Evolutionary conservation across 129 eudicot genomes (phyloP).

Genomic region (Arctium lappa): DNA sequence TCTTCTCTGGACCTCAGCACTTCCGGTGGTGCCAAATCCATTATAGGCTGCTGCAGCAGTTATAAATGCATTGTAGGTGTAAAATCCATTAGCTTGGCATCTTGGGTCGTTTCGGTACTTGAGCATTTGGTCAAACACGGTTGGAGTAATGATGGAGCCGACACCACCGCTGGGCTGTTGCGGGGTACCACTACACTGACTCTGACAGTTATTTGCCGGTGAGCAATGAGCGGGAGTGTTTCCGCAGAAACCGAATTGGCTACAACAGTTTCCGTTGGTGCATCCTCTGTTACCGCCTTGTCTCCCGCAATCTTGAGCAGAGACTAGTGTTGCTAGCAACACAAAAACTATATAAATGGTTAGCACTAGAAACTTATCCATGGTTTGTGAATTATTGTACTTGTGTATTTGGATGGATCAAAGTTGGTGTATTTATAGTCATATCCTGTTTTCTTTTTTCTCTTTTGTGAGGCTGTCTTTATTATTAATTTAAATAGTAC

Average conservation of each 20-base stretch:
- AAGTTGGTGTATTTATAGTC: neutral
- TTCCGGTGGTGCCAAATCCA: conserved; percentile 22
- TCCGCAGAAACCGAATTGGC: conserved; percentile 45
- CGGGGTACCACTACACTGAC: conserved; percentile 27
- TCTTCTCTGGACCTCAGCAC: conserved; percentile 14
- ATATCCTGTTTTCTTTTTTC: neutral
- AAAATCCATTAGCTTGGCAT: conserved; percentile 42
- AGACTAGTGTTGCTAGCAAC: neutral
- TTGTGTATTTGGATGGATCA: neutral
- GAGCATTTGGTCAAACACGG: conserved; percentile 38
- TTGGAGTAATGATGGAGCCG: conserved; percentile 10
- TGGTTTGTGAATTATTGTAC: neutral
- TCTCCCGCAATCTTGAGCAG: conserved; percentile 35
- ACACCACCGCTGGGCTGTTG: neutral
- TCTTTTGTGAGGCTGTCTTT: neutral
- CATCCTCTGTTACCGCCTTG: conserved; percentile 33
- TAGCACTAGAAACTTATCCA: neutral
- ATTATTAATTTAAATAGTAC: no score
- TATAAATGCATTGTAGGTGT: conserved; percentile 40
- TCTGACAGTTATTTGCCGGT: conserved; percentile 22
- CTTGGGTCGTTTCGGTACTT: conserved; percentile 31
- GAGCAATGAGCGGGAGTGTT: conserved; percentile 24
- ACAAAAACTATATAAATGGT: neutral
- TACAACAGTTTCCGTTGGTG: conserved; percentile 38
- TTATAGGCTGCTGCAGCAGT: conserved; percentile 32